A percentile compares a stretch with the other conserved stretches of the same genome.
Conservation (phyloP, 352 stramenopile species). For the Phytophthora lateralis region DNA sequence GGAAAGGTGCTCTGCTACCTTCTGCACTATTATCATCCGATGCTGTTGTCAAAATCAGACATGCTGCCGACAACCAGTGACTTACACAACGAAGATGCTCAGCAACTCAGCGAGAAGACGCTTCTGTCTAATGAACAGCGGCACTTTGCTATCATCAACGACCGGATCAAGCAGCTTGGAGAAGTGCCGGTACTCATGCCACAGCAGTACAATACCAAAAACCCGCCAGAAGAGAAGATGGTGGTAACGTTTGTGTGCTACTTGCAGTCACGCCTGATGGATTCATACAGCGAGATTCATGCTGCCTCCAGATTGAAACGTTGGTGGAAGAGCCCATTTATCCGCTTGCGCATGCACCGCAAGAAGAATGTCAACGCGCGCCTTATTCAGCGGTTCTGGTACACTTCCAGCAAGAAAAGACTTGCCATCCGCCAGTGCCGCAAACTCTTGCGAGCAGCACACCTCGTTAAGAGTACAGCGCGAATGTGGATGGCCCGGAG, state of each 20-base stretch:
- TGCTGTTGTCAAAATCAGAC: conserved; percentile 78
- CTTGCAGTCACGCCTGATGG: conserved; percentile 93
- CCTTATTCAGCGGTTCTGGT: conserved; percentile 82
- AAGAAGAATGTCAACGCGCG: conserved; percentile 65
- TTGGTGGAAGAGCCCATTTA: conserved; percentile 68
- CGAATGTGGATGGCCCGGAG: conserved; percentile 33
- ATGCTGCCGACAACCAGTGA: conserved; percentile 58
- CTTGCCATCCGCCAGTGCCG: conserved; percentile 73
- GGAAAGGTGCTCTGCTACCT: conserved; percentile 93
- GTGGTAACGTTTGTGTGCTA: conserved; percentile 95
- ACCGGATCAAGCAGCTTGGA: conserved; percentile 90
- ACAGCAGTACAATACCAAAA: conserved; percentile 85
- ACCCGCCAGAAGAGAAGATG: conserved; percentile 93
- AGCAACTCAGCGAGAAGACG: conserved; percentile 26
- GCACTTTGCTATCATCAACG: conserved; percentile 91
- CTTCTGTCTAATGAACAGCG: conserved; percentile 72
- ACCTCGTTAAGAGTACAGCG: conserved; percentile 53
- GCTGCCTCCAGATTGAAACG: conserved; percentile 88
- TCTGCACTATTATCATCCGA: conserved; percentile 96
- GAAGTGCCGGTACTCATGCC: conserved; percentile 92
- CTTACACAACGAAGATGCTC: conserved; percentile 6
- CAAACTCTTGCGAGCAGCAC: conserved; percentile 60
- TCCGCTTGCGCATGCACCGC: conserved; percentile 56
- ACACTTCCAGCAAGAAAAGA: conserved; percentile 76
- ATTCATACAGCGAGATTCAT: conserved; percentile 93